Percentiles rank a stretch among this genome's conserved stretches.
Conservation (phyloP, 208 protist species). For the Porcisia hertigi region DNA sequence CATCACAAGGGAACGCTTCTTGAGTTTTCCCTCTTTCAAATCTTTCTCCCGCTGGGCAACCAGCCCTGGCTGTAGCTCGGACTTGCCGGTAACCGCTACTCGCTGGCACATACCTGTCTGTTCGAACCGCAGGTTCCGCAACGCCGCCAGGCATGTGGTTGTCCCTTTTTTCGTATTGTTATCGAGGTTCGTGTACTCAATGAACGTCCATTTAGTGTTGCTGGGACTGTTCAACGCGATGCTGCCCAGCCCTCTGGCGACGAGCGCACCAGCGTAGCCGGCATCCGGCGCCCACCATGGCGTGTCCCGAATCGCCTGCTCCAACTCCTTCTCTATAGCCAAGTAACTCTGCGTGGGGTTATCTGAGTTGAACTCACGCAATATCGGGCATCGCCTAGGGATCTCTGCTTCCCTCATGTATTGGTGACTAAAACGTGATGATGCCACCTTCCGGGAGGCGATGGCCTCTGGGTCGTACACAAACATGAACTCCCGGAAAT, state of each 20-base stretch:
- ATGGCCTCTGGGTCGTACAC: conserved; percentile 73
- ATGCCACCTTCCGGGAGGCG: conserved; percentile 50
- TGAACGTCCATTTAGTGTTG: conserved; percentile 81
- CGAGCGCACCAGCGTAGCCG: conserved; percentile 49
- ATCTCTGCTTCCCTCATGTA: conserved; percentile 70
- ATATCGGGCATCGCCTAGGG: conserved; percentile 54
- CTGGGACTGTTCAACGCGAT: conserved; percentile 66
- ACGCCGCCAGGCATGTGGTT: conserved; percentile 51
- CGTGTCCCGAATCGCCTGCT: conserved; percentile 33
- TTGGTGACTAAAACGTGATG: conserved; percentile 60
- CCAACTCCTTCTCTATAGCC: conserved; percentile 42
- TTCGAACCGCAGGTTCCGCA: conserved; percentile 70
- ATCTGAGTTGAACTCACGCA: conserved; percentile 71
- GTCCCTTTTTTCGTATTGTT: conserved; percentile 20
- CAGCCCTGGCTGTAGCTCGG: conserved; percentile 41
- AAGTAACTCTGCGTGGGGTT: conserved; percentile 38
- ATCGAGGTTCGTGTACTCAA: conserved; percentile 67
- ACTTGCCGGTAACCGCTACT: conserved; percentile 56
- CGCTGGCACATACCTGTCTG: conserved; percentile 74
- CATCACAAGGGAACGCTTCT: conserved; percentile 35
- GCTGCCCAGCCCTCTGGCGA: conserved; percentile 56
- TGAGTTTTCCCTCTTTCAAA: conserved; percentile 33
- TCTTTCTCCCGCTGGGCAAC: conserved; percentile 32
- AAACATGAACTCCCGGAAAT: conserved; percentile 83
- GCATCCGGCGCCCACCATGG: conserved; percentile 57